These are phyloP conservation scores for Odontarrhena argentea DNA, from an alignment of 345 rosid species.

Conservation along the genomic window DNA sequence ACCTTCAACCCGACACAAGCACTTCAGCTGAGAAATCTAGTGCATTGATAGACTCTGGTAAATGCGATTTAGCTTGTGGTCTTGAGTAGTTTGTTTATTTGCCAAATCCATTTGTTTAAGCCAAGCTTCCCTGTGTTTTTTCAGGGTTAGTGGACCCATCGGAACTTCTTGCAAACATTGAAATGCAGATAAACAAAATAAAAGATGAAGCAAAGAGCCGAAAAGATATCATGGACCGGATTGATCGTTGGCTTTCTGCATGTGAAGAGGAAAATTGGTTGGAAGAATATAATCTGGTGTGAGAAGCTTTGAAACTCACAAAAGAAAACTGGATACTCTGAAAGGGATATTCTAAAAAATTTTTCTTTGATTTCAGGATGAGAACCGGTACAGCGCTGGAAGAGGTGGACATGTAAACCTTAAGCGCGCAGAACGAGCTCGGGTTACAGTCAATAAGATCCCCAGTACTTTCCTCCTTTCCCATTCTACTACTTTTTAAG, in stretches of 20 bases:
- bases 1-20: conserved; percentile 81
- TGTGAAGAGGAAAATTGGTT: conserved; percentile 98
- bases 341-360: neutral
- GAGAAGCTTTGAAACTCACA: conserved; percentile 12
- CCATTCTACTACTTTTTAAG: neutral
- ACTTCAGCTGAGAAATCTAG: conserved; percentile 88
- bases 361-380: conserved; percentile 55
- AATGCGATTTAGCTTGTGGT: conserved; percentile 1
- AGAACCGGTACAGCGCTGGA: conserved; percentile 79
- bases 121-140: conserved; percentile 21
- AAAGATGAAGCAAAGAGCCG: conserved; percentile 86
- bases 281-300: conserved; percentile 84
- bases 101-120: neutral
- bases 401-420: conserved; percentile 94
- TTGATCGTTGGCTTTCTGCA: conserved; percentile 90
- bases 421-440: conserved; percentile 91
- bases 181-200: conserved; percentile 69
- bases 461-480: conserved; percentile 55
- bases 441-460: conserved; percentile 78
- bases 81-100: neutral
- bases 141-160: conserved; percentile 92
- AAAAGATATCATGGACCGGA: conserved; percentile 91
- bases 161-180: conserved; percentile 81
- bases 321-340: neutral
- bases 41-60: conserved; percentile 95